phyloP scores from a whole-genome alignment of 805 yeast genomes.

The Myxozyma udenii region DNA sequence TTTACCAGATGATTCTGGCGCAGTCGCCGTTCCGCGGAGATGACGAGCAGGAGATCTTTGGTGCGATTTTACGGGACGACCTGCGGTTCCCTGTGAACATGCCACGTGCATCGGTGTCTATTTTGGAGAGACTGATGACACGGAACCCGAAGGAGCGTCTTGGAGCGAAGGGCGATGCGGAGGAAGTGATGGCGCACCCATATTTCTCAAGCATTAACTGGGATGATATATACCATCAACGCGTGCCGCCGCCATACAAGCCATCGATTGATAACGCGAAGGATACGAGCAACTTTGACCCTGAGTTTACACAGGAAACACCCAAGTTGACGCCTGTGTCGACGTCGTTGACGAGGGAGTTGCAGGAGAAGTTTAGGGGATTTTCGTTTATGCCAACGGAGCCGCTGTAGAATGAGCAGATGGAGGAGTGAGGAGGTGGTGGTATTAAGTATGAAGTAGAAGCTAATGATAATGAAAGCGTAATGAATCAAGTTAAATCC shows the following conservation, averaged over 20 bases:
- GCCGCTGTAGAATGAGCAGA: constrained; percentile 7
- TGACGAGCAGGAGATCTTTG: constrained; percentile 94
- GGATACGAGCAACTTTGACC: constrained; percentile 90
- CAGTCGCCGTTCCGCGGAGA: constrained; percentile 98
- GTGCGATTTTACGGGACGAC: constrained; percentile 93
- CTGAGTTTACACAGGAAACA: constrained; percentile 58
- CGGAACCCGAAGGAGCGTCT: constrained; percentile 82
- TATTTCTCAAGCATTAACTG: constrained; percentile 87
- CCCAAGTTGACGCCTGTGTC: constrained; percentile 72
- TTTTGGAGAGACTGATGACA: constrained; percentile 83
- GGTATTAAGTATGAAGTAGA: not conserved
- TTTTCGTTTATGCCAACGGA: constrained; percentile 65
- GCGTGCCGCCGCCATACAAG: constrained; percentile 81
- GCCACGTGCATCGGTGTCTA: constrained; percentile 95
- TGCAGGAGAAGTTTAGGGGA: constrained; percentile 97
- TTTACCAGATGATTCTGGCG: constrained; percentile 93
- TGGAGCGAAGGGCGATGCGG: constrained; percentile 87
- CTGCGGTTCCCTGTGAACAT: constrained; percentile 94
- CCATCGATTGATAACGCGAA: constrained; percentile 86
- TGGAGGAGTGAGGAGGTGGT: not conserved
- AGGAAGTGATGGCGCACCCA: constrained; percentile 92
- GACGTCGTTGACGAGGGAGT: constrained; percentile 73
- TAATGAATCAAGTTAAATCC: too few relatives aligned
- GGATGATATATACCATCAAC: constrained; percentile 71
- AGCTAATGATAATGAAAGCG: not conserved